Evolutionary conservation across 495 filamentous ascomycete genomes (phyloP), one percentile per base, ranked within the genome.

Genomic region (Neurospora cerealis): DNA sequence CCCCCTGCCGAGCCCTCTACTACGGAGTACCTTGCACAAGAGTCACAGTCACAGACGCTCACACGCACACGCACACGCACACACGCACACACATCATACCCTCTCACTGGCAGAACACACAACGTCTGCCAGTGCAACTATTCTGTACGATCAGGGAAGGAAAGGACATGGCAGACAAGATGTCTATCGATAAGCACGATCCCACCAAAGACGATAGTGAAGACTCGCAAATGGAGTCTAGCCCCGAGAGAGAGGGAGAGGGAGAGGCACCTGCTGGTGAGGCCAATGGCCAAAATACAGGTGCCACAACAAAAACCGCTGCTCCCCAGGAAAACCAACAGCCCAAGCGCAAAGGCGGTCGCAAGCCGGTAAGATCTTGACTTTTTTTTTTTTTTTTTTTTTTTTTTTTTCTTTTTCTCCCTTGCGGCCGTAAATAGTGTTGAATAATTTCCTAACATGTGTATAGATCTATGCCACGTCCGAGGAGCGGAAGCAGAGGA

Each of bases 401-500:
- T 19, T 44, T 21, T 46, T 24, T 24, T 24, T 46, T 3, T 19
- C n/a, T 38, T 38, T 10, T 1, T 38, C 32, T 34, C 32, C 10
- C 10, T 48, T 11, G 10, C 9, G 46, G 5, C 6, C 71, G 21
- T 21, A 6, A 70, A 15, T 40, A 41, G 28, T 62, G 54, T 2
- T 19, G 24, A 34, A 62, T 17, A 62, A 19, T 60, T 62, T 79
- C 70, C 78, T 84, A 76, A 75, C 76, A 48, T 32, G 24, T 46
- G 73, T 44, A 41, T 78, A 96, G 94, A 97, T 98, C 69, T 99
- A 99, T 86, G 96, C 96, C 28, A 99, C 96, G 38, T 98, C 96
- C 11, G 96, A 99, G 82, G 96, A 98, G 83, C 89, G 96, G 78
- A 98, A 99, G 85, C 96, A 98, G 84, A 90, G 96, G 76, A 99